Evolutionary conservation across 2,329 filamentous ascomycete species (phyloP).

Genomic region (Neofusicoccum sp.): DNA sequence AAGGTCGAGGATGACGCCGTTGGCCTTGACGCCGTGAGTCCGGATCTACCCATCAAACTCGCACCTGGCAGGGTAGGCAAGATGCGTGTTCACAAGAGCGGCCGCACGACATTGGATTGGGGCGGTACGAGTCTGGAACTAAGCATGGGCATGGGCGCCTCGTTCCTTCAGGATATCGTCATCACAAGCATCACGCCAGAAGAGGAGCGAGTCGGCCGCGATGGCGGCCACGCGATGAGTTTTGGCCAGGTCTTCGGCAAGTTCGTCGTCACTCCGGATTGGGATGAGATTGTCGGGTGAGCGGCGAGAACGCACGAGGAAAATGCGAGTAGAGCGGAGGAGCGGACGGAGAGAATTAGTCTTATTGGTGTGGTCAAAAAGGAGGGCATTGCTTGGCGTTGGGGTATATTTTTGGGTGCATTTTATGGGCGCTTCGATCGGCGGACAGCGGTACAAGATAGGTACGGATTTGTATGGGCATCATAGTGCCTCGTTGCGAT

Average conservation of each 20-base stretch:
- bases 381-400: background rate
- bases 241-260: slow-evolving; percentile 64
- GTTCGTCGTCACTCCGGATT: slow-evolving; percentile 63
- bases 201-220: slow-evolving; percentile 33
- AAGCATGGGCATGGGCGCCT: slow-evolving; percentile 54
- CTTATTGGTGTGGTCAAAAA: too few relatives aligned
- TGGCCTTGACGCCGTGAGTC: slow-evolving; percentile 16
- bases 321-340: background rate
- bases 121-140: slow-evolving; percentile 60
- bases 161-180: slow-evolving; percentile 62
- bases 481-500: too few relatives aligned
- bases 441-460: background rate
- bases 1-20: slow-evolving; percentile 33
- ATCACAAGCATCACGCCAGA: slow-evolving; percentile 33
- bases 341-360: background rate
- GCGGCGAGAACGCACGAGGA: background rate
- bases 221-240: slow-evolving; percentile 49
- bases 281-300: slow-evolving; percentile 50
- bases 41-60: slow-evolving; percentile 36
- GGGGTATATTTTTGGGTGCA: background rate
- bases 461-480: background rate
- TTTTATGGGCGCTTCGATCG: background rate
- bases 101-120: slow-evolving; percentile 62
- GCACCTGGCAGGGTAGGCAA: slow-evolving; percentile 59
- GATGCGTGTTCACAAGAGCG: slow-evolving; percentile 60